Base-by-base conservation (phyloP, 345 rosid genomes). In the Eucalyptus tenuipes region DNA sequence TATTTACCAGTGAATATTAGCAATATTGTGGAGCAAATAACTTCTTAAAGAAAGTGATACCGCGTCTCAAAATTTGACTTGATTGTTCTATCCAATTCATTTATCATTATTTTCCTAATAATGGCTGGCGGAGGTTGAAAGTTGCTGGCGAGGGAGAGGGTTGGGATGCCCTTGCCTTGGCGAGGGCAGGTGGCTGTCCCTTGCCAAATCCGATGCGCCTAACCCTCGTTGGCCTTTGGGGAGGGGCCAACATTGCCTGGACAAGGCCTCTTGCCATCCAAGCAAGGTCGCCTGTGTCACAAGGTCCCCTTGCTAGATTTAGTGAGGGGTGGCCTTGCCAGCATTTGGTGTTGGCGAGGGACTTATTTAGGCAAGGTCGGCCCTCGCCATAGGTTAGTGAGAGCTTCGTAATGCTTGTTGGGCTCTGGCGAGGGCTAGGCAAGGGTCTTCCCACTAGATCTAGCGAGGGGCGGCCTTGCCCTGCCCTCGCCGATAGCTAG, bases 121-220 rank as follows among this genome's bases (percentile, higher is more conserved):
- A 50, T 17, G 53, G 53, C 1, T 0, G 0, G 8, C 0, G 4
- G 3, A 50, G 53, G 0, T 50, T 50, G 2, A 50, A 50, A 50
- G 53, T 50, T 50, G 0, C 22, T 7, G 0, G 53, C 0, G 0
- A 50, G 53, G 53, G 8, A 17, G 53, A 50, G 53, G 53, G 53
- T 0, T 3, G 8, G 53, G 53, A 50, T 50, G 53, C 22, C 20
- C 53, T 50, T 50, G 53, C 18, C n/a, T n/a, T n/a, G n/a, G n/a
- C n/a, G n/a, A n/a, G n/a, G n/a, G n/a, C n/a, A n/a, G n/a, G n/a
- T n/a, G n/a, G n/a, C n/a, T n/a, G n/a, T n/a, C n/a, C n/a, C n/a
- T n/a, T n/a, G n/a, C n/a, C 53, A 49, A 49, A 49, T 49, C 0
- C 0, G 1, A 49, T 49, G 52, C 0, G 18, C 7, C 0, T 22